Conservation (phyloP, 2,329 filamentous ascomycete species). For the Fusarium sp. region DNA sequence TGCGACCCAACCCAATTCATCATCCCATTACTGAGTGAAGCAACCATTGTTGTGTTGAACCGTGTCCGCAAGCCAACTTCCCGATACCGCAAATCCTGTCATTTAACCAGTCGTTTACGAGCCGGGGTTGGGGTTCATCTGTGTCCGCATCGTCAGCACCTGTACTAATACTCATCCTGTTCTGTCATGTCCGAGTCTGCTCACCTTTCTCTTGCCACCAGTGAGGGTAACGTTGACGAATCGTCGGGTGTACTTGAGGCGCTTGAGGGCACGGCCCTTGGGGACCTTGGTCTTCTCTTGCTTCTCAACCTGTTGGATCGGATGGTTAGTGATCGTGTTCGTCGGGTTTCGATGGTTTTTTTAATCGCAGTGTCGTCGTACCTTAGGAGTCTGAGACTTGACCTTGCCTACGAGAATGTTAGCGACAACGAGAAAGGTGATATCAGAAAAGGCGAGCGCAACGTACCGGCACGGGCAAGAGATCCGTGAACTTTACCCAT, state of each 20-base stretch:
- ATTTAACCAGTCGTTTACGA: conserved; percentile 60
- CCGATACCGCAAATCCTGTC: conserved; percentile 44
- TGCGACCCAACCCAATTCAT: conserved; percentile 52
- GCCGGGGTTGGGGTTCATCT: conserved; percentile 92
- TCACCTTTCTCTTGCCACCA: conserved; percentile 97
- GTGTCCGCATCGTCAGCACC: conserved; percentile 51
- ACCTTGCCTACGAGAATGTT: conserved; percentile 88
- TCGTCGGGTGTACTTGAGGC: conserved; percentile 93
- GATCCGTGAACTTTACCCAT: conserved; percentile 97
- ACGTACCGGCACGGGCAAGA: conserved; percentile 81
- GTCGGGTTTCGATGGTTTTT: conserved; percentile 36
- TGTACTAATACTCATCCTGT: background rate
- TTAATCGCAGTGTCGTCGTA: conserved; percentile 58
- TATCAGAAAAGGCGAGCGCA: conserved; percentile 16
- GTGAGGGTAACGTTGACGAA: conserved; percentile 99
- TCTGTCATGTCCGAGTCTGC: conserved; percentile 38
- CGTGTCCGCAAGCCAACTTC: conserved; percentile 47
- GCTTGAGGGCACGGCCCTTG: conserved; percentile 98
- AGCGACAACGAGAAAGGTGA: conserved; percentile 34
- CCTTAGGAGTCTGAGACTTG: conserved; percentile 95
- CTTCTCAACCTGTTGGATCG: conserved; percentile 73
- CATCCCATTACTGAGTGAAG: conserved; percentile 49
- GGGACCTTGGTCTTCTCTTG: conserved; percentile 97
- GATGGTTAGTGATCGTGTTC: conserved; percentile 48
- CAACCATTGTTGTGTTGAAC: conserved; percentile 47